Evolutionary conservation across 2,329 filamentous ascomycete species (phyloP), one percentile per base, ranked within the genome.

Genomic region (Aspergillus hiratsukae): DNA sequence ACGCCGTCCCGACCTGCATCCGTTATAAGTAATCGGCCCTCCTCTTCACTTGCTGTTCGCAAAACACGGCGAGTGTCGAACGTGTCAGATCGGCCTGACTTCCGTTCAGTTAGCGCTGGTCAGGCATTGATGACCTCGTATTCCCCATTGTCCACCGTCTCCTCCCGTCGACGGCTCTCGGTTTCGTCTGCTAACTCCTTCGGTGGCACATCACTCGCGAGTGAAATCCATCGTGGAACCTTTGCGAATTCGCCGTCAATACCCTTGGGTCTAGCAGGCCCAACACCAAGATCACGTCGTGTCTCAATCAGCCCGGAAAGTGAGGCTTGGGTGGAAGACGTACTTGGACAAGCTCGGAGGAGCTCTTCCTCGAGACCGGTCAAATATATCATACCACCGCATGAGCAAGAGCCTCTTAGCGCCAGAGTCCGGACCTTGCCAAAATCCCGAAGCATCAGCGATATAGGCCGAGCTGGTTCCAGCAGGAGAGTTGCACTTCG

Each of bases 241-340:
- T 63, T 61, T 17, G 28, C 61, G 1, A 60, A 64, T 50, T 68
- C 69, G 4, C 67, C 70, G 6, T 61, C 66, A 4, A 73, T 75
- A 0, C 77, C 77, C 6, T 69, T 79, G 5, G 77, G 77, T 27
- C 72, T 77, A 27, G 76, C 77, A 11, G 77, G 77, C 0, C 77
- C 76, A 2, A 77, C 71, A 49, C 74, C 71, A 23, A 70, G 69
- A 37, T 71, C 67, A 21, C 69, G 75, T 55, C 70, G 69, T 28
- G 66, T 73, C 28, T 74, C 74, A 5, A 77, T 77, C 63, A 76
- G 69, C 23, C 73, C 75, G 3, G 74, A 77, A 50, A 76, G 76
- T 57, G 76, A 79, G 60, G 75, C 76, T 1, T 79, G 77, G 77
- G 76, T 79, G 9, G 74, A 77, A 62, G 74, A 75, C 53, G 73